A percentile compares a stretch with the other conserved stretches of the same genome.
phyloP scores from a whole-genome alignment of 345 rosid genomes.

The Arabidopsis suecica region DNA sequence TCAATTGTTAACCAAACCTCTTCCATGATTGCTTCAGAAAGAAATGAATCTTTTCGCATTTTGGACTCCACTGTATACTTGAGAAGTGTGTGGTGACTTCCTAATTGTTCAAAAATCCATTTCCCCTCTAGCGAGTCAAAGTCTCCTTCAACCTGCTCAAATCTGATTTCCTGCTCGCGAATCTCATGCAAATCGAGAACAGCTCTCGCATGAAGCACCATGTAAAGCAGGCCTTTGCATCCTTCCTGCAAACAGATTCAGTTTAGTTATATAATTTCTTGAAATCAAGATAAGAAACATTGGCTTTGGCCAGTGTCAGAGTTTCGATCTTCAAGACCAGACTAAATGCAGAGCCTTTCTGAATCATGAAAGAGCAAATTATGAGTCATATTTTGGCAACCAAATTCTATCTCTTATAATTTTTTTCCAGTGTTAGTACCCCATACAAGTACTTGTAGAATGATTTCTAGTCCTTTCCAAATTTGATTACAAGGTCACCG shows the following conservation, averaged over 20 bases:
- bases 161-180: conserved; percentile 81
- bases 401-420: too few relatives aligned
- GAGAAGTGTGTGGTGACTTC: conserved; percentile 85
- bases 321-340: conserved; percentile 1
- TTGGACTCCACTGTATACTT: conserved; percentile 91
- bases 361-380: not conserved
- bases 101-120: conserved; percentile 91
- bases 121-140: conserved; percentile 90
- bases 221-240: conserved; percentile 88
- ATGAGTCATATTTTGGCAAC: conserved; percentile 4
- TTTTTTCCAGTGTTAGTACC: too few relatives aligned
- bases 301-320: conserved; percentile 25
- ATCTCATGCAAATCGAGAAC: conserved; percentile 83
- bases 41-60: conserved; percentile 84
- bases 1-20: conserved; percentile 57
- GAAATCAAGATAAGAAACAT: conserved; percentile 5
- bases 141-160: conserved; percentile 96
- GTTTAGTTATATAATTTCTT: not conserved
- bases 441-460: too few relatives aligned
- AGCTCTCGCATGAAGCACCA: conserved; percentile 98
- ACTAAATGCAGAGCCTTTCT: conserved; percentile 17
- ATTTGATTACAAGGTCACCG: not conserved
- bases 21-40: conserved; percentile 98
- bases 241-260: conserved; percentile 72
- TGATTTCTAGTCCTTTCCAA: not conserved